Evolutionary conservation across 1,139 yeast genomes (phyloP), one percentile per base, ranked within the genome.

Genomic region (Candida freyschussii): DNA sequence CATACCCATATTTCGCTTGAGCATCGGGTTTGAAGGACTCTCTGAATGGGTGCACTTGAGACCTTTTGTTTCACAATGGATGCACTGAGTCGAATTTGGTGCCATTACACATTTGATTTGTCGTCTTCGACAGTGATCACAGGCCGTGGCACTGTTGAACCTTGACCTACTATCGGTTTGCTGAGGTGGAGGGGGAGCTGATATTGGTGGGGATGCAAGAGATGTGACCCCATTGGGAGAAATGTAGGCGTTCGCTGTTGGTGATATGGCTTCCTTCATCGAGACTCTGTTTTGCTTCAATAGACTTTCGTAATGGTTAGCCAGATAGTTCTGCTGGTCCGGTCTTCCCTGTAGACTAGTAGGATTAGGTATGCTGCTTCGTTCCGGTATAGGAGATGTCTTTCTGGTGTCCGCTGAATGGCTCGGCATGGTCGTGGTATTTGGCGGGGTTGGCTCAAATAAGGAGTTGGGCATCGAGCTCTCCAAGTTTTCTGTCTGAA

Each of bases 71-170:
- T 78, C 86, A 57, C 91, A 81, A 50, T 76, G 80, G 16, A 72
- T 72, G 54, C 89, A 80, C 44, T 71, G 73, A 30, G 66, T 61
- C 12, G 75, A 57, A 27, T 72, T 75, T 2, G 84, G 79, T 1
- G 72, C 63, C 44, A 72, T 60, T 6, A 78, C 76, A 60, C 91
- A 80, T 49, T 75, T 75, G 17, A 74, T 75, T 47, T 77, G 78
- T 33, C 80, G 60, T 37, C 82, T 62, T 34, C 84, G 63, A 54
- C 89, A 80, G 47, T 76, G 83, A 48, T 78, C 85, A 53, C 89
- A 80, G 1, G 83, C 80, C 21, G 57, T 53, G 11, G 27, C 12
- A 13, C 14, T 24, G 20, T 24, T 31, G n/a, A n/a, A n/a, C n/a
- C n/a, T n/a, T 21, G 11, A 19, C 8, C 11, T 19, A 9, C 11